phyloP scores from a whole-genome alignment of 202 grass and related monocot genomes.

The Tripidium arundinaceum region DNA sequence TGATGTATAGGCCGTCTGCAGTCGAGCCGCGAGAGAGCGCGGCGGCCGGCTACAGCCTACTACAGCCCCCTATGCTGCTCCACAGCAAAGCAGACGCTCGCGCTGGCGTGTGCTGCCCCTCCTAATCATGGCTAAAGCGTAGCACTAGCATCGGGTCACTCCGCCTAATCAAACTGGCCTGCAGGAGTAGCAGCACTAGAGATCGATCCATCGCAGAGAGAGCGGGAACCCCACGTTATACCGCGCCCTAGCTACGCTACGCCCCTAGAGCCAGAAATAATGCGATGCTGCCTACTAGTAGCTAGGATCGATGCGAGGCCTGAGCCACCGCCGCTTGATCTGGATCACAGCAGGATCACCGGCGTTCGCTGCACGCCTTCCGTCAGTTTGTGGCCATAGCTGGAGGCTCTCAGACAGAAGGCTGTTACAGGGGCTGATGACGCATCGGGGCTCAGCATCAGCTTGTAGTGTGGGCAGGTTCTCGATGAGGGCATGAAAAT shows the following conservation, averaged over 20 bases:
- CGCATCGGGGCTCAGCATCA: neutral
- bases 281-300: neutral
- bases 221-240: neutral
- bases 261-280: slow-evolving; percentile 6
- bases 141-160: slow-evolving; percentile 51
- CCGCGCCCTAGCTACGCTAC: no score
- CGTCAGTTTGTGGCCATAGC: neutral
- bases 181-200: no score
- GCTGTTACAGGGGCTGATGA: neutral
- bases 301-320: neutral
- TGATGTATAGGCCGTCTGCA: no score
- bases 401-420: neutral
- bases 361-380: neutral
- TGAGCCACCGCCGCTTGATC: neutral
- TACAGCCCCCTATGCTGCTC: no score
- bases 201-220: neutral
- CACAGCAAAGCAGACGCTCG: neutral
- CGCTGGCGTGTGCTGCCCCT: slow-evolving; percentile 8
- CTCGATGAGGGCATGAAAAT: neutral
- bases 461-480: neutral
- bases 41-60: no score
- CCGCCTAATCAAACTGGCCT: slow-evolving; percentile 2
- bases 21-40: no score
- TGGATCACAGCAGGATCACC: neutral
- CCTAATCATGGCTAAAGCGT: slow-evolving; percentile 35